Base-by-base conservation (phyloP, 306 rosid species). In the Ormosia emarginata region DNA sequence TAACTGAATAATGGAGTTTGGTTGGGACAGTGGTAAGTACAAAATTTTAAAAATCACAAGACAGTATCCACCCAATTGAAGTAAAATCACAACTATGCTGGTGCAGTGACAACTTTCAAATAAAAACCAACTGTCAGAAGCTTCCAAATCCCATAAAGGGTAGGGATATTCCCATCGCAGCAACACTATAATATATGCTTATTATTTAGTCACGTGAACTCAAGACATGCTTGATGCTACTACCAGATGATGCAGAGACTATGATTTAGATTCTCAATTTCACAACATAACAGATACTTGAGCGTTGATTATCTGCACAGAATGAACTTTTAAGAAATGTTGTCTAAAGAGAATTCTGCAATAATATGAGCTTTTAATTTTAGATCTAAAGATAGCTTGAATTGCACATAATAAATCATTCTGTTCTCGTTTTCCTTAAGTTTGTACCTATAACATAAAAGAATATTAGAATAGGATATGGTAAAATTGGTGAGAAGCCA, bases 41-140 rank as follows among this genome's bases (percentile, higher is more conserved):
- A 40, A 66, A 66, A 24, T 37, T 58, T 12, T 11, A 82, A 67
- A 49, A 67, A 15, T 32, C 72, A 67, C 76, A 40, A 43, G 44
- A 58, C 41, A 3, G 7, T 69, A n/a, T 9, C 46, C 78, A 17
- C 57, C 46, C 17, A 17, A 29, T 68, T 33, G 39, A 46, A 37
- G 59, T 50, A 77, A 76, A 76, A 69, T 59, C 15, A 82, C 74
- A 82, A 58, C 73, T 75, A 24, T 57, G 39, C 30, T 58, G 32
- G 14, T 44, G 81, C 29, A 33, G 13, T 57, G 50, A 55, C 8
- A 55, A 7, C 34, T 44, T 43, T 53, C 46, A 37, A 56, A 49
- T 64, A 3, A 53, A 73, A 41, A 24, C 24, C 55, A 68, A 52
- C 11, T 39, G 49, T n/a, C 11, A 37, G 13, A 57, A 67, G 33